Evolutionary conservation across 148 eudicot species (phyloP).

Genomic region (Pouteria glomerata): DNA sequence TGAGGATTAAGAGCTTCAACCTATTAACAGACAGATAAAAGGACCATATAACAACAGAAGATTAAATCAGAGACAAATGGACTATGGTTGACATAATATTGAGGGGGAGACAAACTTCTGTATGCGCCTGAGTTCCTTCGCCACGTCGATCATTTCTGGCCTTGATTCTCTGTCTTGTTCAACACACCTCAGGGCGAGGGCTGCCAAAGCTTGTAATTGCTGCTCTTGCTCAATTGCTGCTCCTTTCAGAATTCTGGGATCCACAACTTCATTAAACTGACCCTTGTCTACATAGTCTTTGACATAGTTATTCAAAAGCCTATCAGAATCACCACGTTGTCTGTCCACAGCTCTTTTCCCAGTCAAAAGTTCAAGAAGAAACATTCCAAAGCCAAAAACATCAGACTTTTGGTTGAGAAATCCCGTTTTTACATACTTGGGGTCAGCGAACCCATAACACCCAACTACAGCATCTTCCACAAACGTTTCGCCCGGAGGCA

Average conservation of each 20-base stretch:
- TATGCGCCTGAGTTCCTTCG: too few relatives aligned
- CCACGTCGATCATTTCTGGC: too few relatives aligned
- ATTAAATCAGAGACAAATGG: too few relatives aligned
- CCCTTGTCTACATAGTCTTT: background rate
- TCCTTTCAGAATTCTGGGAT: background rate
- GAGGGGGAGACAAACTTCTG: too few relatives aligned
- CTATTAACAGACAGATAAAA: too few relatives aligned
- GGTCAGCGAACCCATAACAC: background rate
- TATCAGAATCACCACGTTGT: background rate
- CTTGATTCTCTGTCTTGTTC: too few relatives aligned
- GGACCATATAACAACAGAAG: too few relatives aligned
- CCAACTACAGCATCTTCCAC: background rate
- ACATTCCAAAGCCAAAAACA: background rate
- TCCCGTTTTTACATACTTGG: background rate
- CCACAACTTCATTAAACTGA: background rate
- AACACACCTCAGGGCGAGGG: too few relatives aligned
- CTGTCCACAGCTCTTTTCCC: background rate
- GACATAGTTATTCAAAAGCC: background rate
- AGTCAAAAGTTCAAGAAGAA: background rate
- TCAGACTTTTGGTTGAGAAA: background rate
- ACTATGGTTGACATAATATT: too few relatives aligned
- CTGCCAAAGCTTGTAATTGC: too few relatives aligned
- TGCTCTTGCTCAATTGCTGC: too few relatives aligned
- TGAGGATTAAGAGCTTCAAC: too few relatives aligned
- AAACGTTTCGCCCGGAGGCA: background rate